These are phyloP conservation scores for Nakaseomyces nivariensis DNA, from an alignment of 1,139 yeast species.

Conservation along the genomic window DNA sequence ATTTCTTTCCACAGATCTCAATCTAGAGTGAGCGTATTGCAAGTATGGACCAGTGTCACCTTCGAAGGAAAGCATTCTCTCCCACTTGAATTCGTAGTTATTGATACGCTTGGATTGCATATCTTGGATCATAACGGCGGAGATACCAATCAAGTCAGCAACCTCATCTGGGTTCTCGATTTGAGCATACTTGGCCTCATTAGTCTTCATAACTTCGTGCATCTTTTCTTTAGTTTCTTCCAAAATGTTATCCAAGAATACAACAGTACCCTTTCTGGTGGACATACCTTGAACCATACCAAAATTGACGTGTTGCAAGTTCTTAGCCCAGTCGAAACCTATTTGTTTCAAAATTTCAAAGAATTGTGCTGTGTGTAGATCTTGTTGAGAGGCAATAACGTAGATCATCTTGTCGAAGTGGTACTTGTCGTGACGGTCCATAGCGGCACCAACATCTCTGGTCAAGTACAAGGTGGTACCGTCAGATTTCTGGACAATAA, in stretches of 20 bases:
- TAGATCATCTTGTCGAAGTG: conserved; percentile 93
- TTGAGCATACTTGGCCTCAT: conserved; percentile 84
- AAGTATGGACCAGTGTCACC: conserved; percentile 99
- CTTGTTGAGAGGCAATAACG: conserved; percentile 94
- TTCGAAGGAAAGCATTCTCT: conserved; percentile 95
- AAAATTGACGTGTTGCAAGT: conserved; percentile 74
- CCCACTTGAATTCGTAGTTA: conserved; percentile 96
- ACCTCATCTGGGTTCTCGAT: conserved; percentile 91
- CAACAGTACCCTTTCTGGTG: conserved; percentile 97
- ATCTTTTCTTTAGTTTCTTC: conserved; percentile 91
- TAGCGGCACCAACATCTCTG: conserved; percentile 96
- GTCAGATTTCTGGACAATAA: conserved; percentile 86
- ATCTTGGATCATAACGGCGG: conserved; percentile 98
- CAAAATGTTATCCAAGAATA: conserved; percentile 85
- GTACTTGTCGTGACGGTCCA: conserved; percentile 74
- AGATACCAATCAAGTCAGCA: conserved; percentile 92
- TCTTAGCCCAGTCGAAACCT: conserved; percentile 83
- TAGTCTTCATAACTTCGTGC: conserved; percentile 96
- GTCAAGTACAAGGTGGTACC: conserved; percentile 93
- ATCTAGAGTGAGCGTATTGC: conserved; percentile 97
- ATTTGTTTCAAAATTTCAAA: conserved; percentile 89
- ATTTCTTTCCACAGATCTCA: conserved; percentile 89
- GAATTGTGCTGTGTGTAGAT: conserved; percentile 86
- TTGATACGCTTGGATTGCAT: conserved; percentile 97
- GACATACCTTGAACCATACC: conserved; percentile 99